Evolutionary conservation across 306 rosid species (phyloP).

Genomic region (Abrus pulchellus): DNA sequence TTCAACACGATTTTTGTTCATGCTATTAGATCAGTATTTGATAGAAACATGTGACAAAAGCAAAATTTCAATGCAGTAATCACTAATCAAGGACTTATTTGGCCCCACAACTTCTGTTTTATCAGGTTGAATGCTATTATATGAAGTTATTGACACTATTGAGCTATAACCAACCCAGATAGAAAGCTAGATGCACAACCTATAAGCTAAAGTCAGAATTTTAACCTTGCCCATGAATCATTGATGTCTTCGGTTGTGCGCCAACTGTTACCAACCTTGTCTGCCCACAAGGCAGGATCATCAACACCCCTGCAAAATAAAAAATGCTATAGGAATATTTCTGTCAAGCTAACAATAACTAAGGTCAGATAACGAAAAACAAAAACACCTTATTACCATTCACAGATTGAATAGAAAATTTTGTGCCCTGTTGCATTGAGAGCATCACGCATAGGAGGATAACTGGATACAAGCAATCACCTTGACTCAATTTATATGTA

Average conservation of each 20-base stretch:
- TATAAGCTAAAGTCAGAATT: constrained; percentile 43
- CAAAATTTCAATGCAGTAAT: constrained; percentile 8
- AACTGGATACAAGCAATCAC: constrained; percentile 63
- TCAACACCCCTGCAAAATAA: constrained; percentile 80
- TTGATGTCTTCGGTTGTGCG: constrained; percentile 94
- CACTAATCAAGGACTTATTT: constrained; percentile 35
- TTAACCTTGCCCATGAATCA: constrained; percentile 95
- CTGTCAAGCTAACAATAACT: constrained; percentile 29
- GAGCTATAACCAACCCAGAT: constrained; percentile 30
- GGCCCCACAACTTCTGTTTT: constrained; percentile 13
- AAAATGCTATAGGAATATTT: constrained; percentile 20
- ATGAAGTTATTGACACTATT: constrained; percentile 30
- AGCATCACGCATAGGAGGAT: constrained; percentile 98
- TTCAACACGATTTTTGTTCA: background rate
- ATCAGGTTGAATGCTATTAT: constrained; percentile 22
- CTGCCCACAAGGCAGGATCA: constrained; percentile 97
- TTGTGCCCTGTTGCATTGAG: constrained; percentile 70
- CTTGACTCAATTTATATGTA: constrained; percentile 48
- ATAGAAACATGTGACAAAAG: constrained; percentile 26
- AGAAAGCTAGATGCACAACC: constrained; percentile 28
- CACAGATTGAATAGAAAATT: constrained; percentile 87
- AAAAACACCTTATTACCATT: constrained; percentile 71
- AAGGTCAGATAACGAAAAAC: constrained; percentile 40
- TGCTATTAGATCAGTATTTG: background rate
- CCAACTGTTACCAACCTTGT: constrained; percentile 95